These are phyloP conservation scores for Cladosporium sp. DNA, from an alignment of 2,329 filamentous ascomycete genomes.

Conservation along the genomic window DNA sequence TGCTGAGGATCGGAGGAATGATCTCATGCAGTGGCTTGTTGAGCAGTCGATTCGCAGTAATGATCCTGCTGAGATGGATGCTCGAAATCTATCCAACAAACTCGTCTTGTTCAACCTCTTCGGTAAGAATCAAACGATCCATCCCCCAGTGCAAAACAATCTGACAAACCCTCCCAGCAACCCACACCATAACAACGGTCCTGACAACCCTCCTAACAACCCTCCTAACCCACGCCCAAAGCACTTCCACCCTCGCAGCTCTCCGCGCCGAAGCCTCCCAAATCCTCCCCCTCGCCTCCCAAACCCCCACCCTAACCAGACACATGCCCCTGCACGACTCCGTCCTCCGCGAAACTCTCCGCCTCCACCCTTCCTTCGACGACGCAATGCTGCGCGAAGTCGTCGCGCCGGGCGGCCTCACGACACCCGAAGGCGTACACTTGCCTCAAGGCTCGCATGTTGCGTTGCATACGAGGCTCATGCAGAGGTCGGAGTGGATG, in stretches of 20 bases:
- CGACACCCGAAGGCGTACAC: slow-evolving; percentile 17
- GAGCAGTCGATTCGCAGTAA: slow-evolving; percentile 3
- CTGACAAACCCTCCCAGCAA: neutral
- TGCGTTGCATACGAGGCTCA: slow-evolving; percentile 4
- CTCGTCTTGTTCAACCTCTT: slow-evolving; percentile 15
- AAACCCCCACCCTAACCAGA: neutral
- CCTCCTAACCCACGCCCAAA: neutral
- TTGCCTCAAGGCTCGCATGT: slow-evolving; percentile 17
- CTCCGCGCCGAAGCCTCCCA: slow-evolving; percentile 14
- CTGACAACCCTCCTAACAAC: slow-evolving; percentile 12
- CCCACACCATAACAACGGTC: slow-evolving; percentile 4
- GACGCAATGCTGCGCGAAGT: slow-evolving; percentile 19
- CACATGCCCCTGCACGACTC: slow-evolving; percentile 20
- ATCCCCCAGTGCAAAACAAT: too few relatives aligned
- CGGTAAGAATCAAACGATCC: neutral
- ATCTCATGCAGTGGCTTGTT: slow-evolving; percentile 16
- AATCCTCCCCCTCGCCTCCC: slow-evolving; percentile 1
- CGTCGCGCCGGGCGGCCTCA: slow-evolving; percentile 17
- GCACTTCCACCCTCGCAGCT: neutral
- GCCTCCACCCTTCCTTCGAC: slow-evolving; percentile 17
- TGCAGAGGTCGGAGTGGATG: slow-evolving; percentile 7
- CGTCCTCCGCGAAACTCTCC: slow-evolving; percentile 20
- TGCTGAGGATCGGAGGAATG: slow-evolving; percentile 1
- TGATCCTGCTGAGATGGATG: neutral
- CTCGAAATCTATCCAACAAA: slow-evolving; percentile 9